Evolutionary conservation across 1,139 yeast genomes (phyloP).

Genomic region (Saccharomyces hybrid): DNA sequence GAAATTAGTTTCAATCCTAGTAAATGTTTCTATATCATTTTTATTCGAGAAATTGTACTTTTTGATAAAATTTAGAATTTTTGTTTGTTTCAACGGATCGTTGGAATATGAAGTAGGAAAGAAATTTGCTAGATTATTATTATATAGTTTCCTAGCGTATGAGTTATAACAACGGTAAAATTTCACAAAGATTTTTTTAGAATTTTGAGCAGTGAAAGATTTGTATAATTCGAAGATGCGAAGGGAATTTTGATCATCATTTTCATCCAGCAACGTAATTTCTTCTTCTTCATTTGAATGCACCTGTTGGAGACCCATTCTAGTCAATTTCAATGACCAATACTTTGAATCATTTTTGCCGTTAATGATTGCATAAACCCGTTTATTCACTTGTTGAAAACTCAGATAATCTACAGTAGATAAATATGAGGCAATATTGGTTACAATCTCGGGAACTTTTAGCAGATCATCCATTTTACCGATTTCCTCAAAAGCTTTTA

Average conservation of each 20-base stretch:
- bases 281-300: constrained; percentile 25
- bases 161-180: constrained; percentile 17
- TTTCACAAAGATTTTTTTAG: constrained; percentile 13
- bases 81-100: constrained; percentile 27
- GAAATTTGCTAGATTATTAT: constrained; percentile 21
- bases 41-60: constrained; percentile 19
- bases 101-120: constrained; percentile 21
- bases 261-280: constrained; percentile 36
- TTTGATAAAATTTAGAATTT: constrained; percentile 18
- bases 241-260: constrained; percentile 12
- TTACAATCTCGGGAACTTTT: constrained; percentile 22
- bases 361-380: constrained; percentile 34
- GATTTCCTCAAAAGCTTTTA: constrained; percentile 2
- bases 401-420: constrained; percentile 30
- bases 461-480: constrained; percentile 23
- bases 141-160: constrained; percentile 20
- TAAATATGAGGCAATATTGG: constrained; percentile 19
- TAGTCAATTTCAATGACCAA: constrained; percentile 47
- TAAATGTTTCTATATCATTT: constrained; percentile 16
- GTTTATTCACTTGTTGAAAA: constrained; percentile 25
- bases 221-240: constrained; percentile 24
- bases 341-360: constrained; percentile 33
- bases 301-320: constrained; percentile 35
- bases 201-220: constrained; percentile 9
- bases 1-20: constrained; percentile 17